Evolutionary conservation across 495 filamentous ascomycete genomes (phyloP).

Genomic region (Cudoniella acicularis): DNA sequence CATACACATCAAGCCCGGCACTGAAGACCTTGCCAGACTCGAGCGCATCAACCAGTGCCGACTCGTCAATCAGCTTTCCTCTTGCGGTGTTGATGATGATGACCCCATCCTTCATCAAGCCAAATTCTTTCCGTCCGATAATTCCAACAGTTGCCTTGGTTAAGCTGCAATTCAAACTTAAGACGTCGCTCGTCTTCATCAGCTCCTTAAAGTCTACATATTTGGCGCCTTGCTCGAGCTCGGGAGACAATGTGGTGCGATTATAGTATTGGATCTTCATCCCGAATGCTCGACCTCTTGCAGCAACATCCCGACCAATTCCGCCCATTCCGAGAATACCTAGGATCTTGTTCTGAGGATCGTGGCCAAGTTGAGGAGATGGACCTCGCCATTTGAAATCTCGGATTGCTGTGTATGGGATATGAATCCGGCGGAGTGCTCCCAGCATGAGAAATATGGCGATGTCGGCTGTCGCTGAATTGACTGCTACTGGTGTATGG

Average conservation of each 20-base stretch:
- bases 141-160: conserved; percentile 58
- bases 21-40: conserved; percentile 56
- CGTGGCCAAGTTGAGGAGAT: conserved; percentile 36
- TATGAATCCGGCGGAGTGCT: conserved; percentile 62
- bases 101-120: conserved; percentile 69
- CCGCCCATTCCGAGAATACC: conserved; percentile 89
- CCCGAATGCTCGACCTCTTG: conserved; percentile 51
- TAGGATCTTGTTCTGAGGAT: conserved; percentile 65
- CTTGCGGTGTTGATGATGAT: conserved; percentile 80
- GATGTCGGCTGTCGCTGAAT: conserved; percentile 67
- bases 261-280: conserved; percentile 73
- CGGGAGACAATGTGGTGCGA: conserved; percentile 38
- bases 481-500: conserved; percentile 64
- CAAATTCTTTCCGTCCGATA: conserved; percentile 61
- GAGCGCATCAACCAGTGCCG: conserved; percentile 55
- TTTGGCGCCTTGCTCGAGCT: conserved; percentile 57
- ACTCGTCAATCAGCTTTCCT: conserved; percentile 74
- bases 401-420: conserved; percentile 57
- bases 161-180: conserved; percentile 62
- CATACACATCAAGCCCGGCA: conserved; percentile 64
- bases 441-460: conserved; percentile 71
- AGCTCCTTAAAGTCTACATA: conserved; percentile 70
- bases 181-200: conserved; percentile 61
- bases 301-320: conserved; percentile 58
- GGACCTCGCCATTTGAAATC: conserved; percentile 51